Base-by-base conservation (phyloP, 2,329 filamentous ascomycete species). In the Aspergillus tubingensis region DNA sequence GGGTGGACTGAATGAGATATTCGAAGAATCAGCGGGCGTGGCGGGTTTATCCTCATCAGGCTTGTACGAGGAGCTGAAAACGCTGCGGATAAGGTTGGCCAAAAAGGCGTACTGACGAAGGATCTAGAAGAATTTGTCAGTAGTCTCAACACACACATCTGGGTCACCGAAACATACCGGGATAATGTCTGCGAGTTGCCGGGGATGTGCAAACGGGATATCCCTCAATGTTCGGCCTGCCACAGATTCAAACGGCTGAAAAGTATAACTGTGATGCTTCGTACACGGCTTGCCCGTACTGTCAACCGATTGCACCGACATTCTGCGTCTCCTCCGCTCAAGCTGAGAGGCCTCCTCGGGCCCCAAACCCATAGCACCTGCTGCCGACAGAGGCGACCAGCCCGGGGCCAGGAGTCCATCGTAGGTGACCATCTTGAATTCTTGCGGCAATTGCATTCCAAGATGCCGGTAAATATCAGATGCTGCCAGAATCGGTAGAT, bases 71-170 rank as follows among this genome's bases (percentile, higher is more conserved):
- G 62, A 47, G 17, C 68, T 62, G 50, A 79, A 79, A 8, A 75
- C 64, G 32, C 70, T 76, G 8, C 71, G 71, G 32, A 80, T 68
- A 48, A 81, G 62, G 48, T 71, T 77, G 50, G 73, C 74, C 21
- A 81, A 63, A 23, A 79, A 62, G 19, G 77, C 78, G 67, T 80
- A 80, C 64, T 80, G 78, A 13, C 79, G 78, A 30, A 81, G 67
- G 21, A 76, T 72, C 76, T 79, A 51, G 15, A 25, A 23, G 21
- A 8, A 49, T 19, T 38, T 41, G 27, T 30, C 21, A 60, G 57
- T 60, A 49, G 15, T 15, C 4, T 21, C 27, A 6, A 25, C 23
- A 21, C 25, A 10, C 21, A 23, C 8, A 21, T 50, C 11, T 38
- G 32, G 8, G 30, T n/a, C 6, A 10, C 19, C 5, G 15, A 13